phyloP scores from a whole-genome alignment of 768 basidiomycete genomes.

The Hirschioporus abietinus region DNA sequence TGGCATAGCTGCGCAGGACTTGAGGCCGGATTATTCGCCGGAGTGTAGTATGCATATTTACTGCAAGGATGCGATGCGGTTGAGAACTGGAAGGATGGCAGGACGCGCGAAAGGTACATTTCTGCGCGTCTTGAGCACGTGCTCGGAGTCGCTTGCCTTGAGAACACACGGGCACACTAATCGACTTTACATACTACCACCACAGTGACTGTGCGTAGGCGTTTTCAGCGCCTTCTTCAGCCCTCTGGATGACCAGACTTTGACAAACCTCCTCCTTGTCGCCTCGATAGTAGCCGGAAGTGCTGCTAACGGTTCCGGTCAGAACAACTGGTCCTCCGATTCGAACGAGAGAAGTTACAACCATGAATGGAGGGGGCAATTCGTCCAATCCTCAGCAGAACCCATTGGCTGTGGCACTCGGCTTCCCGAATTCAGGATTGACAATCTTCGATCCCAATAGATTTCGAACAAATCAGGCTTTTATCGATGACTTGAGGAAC shows the following conservation, averaged over 20 bases:
- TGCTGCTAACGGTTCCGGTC: too few relatives aligned
- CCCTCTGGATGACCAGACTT: background rate
- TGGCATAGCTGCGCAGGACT: background rate
- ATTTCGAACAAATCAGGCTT: background rate
- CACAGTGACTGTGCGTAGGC: background rate
- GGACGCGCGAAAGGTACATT: too few relatives aligned
- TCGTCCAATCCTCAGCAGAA: background rate
- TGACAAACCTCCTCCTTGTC: too few relatives aligned
- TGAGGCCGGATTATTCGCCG: background rate
- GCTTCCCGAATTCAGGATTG: background rate
- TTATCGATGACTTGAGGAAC: background rate
- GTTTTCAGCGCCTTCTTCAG: background rate
- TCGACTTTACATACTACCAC: background rate
- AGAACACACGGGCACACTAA: too few relatives aligned
- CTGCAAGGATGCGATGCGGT: background rate
- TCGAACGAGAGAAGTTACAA: background rate
- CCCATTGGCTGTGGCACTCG: background rate
- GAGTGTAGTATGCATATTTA: background rate
- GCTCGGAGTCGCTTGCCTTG: too few relatives aligned
- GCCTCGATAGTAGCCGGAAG: too few relatives aligned
- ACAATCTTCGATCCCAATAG: background rate
- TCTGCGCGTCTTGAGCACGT: background rate
- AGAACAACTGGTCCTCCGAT: background rate
- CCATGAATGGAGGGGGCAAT: background rate
- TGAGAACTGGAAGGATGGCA: too few relatives aligned